Conservation (phyloP, 2,329 filamentous ascomycete species). For the Paraphaeosphaeria sporulosa region DNA sequence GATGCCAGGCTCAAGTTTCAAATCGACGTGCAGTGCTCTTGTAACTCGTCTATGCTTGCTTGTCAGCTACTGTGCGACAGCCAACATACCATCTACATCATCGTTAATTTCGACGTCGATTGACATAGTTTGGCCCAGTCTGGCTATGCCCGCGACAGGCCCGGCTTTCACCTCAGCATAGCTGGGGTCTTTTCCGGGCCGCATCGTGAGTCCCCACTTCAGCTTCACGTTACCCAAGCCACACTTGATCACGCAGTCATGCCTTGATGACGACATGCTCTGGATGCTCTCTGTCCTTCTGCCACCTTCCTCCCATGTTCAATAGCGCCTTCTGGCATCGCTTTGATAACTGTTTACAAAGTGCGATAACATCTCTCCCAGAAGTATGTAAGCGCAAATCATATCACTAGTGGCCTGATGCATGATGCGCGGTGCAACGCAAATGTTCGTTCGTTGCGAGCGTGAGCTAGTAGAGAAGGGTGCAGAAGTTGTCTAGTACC, state of each 20-base stretch:
- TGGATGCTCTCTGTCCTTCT: slow-evolving; percentile 1
- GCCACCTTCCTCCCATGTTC: neutral
- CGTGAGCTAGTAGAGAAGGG: no score
- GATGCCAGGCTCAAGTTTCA: neutral
- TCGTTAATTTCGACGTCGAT: neutral
- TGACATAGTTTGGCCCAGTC: neutral
- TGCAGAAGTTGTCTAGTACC: no score
- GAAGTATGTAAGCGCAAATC: no score
- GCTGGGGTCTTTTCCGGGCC: slow-evolving; percentile 2
- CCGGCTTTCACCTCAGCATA: neutral
- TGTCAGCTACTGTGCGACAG: neutral
- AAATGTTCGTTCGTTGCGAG: no score
- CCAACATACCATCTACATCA: neutral
- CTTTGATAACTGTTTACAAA: neutral
- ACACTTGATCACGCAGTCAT: neutral
- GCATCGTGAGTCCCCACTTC: slow-evolving; percentile 1
- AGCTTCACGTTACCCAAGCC: slow-evolving; percentile 10
- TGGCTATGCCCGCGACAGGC: neutral
- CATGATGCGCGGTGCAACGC: no score
- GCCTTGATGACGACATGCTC: slow-evolving; percentile 15
- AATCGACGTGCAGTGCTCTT: neutral
- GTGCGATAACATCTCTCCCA: no score
- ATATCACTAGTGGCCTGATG: no score
- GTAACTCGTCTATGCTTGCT: neutral
- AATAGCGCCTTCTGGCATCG: neutral